Evolutionary conservation across 2,329 filamentous ascomycete species (phyloP).

Genomic region (Alternaria sp.): DNA sequence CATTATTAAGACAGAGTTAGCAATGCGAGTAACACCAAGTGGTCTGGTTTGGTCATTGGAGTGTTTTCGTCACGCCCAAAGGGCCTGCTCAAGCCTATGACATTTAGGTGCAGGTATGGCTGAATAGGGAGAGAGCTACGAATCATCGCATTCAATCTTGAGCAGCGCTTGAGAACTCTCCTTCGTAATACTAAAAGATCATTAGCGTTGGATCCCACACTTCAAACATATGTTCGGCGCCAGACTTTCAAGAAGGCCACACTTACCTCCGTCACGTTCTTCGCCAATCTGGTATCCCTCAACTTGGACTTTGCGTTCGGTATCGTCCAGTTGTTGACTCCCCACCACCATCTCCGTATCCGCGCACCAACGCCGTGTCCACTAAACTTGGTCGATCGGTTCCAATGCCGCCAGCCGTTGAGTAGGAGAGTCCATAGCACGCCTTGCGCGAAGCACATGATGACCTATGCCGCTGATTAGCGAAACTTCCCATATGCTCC

Average conservation of each 20-base stretch:
- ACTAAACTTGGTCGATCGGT: slow-evolving; percentile 75
- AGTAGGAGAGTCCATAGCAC: slow-evolving; percentile 85
- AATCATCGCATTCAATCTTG: slow-evolving; percentile 17
- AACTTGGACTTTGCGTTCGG: slow-evolving; percentile 30
- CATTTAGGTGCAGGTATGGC: not conserved
- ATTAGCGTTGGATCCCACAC: slow-evolving; percentile 15
- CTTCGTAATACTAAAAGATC: slow-evolving; percentile 33
- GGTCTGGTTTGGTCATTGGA: not conserved
- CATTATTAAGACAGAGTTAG: not conserved
- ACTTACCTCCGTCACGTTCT: slow-evolving; percentile 47
- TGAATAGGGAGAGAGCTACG: slow-evolving; percentile 2
- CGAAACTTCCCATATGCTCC: not conserved
- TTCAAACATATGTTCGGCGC: slow-evolving; percentile 8
- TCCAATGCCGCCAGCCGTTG: slow-evolving; percentile 90
- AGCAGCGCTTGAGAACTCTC: slow-evolving; percentile 33
- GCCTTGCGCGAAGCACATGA: slow-evolving; percentile 88
- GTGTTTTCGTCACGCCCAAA: not conserved
- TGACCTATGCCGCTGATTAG: slow-evolving; percentile 60
- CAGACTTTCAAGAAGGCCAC: slow-evolving; percentile 40
- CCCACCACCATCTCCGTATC: slow-evolving; percentile 91
- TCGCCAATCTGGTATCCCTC: slow-evolving; percentile 40
- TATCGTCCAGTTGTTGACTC: slow-evolving; percentile 82
- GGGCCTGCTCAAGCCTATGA: not conserved
- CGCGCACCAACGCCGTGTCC: slow-evolving; percentile 79
- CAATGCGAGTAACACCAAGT: not conserved